Evolutionary conservation across 2,329 filamentous ascomycete species (phyloP), one percentile per base, ranked within the genome.

Genomic region (Penicillium sp.): DNA sequence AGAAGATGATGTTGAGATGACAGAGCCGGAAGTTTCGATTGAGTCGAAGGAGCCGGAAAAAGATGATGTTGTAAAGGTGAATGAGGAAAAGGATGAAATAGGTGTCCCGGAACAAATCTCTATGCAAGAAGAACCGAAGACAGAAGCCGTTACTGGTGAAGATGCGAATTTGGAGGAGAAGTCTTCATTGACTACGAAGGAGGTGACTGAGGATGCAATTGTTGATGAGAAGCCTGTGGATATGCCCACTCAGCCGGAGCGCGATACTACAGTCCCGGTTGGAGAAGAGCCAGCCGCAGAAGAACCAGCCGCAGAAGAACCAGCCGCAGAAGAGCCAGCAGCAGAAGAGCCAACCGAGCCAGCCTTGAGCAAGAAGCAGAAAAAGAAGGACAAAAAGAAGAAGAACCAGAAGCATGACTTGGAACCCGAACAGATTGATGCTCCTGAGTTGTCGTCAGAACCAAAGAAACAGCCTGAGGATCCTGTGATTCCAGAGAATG

Each of bases 351-450:
- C 35, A 6, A 6, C 25, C 8, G 33, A 48, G 30, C 26, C 35
- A 3, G 12, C 20, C 28, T 46, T 41, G 13, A 5, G 5, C 18
- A 44, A 44, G 39, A 52, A 47, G 30, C 44, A 49, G 31, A 56
- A 48, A 31, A 51, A 55, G 30, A 47, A 51, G 22, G 45, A 52
- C 16, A 53, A 54, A 29, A 51, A 51, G 32, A 46, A 48, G 30
- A 43, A 51, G 20, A 45, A 49, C 16, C 35, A 42, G 14, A 41
- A 49, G 16, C 42, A 50, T 25, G 38, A 48, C 18, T 16, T 45
- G 13, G 23, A 8, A 5, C 6, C 25, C 2, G 41, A 47, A 13
- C 37, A 42, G 29, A 37, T 39, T 18, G 10, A 6, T 33, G 32
- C 27, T n/a, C n/a, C 30, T 31, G 27, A 28, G 12, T 20, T 14